phyloP scores from a whole-genome alignment of 805 yeast genomes.

The Monosporozyma solicola region DNA sequence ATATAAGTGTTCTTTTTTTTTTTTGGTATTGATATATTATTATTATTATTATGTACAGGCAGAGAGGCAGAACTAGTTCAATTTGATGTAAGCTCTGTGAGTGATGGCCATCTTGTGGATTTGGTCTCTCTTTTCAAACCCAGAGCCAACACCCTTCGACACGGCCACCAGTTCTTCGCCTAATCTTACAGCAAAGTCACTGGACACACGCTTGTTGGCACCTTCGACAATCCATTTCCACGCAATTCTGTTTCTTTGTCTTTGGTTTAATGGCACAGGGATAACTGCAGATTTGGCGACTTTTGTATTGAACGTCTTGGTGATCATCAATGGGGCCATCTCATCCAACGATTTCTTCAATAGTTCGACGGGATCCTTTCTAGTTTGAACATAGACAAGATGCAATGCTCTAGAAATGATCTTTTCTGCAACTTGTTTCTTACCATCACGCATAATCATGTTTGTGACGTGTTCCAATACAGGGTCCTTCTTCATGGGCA shows the following conservation, averaged over 20 bases:
- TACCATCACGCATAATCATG: conserved; percentile 87
- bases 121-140: conserved; percentile 72
- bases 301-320: conserved; percentile 71
- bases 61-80: conserved; percentile 20
- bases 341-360: conserved; percentile 67
- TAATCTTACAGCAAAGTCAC: conserved; percentile 77
- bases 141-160: conserved; percentile 66
- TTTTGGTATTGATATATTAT: not conserved
- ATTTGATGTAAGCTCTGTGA: conserved; percentile 69
- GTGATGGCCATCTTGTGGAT: conserved; percentile 83
- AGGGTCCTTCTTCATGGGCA: conserved; percentile 62
- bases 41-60: not conserved
- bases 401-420: conserved; percentile 70
- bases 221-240: conserved; percentile 88
- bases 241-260: conserved; percentile 81
- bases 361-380: conserved; percentile 72
- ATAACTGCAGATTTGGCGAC: conserved; percentile 74
- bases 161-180: conserved; percentile 84
- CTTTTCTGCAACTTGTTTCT: conserved; percentile 70
- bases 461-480: conserved; percentile 70
- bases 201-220: conserved; percentile 65
- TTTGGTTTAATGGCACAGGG: conserved; percentile 73
- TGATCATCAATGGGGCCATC: conserved; percentile 75
- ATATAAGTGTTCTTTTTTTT: not conserved
- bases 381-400: conserved; percentile 46